A percentile compares a stretch with the other conserved stretches of the same genome.
phyloP scores from a whole-genome alignment of 208 protist genomes.

The Trypanosoma rangeli region DNA sequence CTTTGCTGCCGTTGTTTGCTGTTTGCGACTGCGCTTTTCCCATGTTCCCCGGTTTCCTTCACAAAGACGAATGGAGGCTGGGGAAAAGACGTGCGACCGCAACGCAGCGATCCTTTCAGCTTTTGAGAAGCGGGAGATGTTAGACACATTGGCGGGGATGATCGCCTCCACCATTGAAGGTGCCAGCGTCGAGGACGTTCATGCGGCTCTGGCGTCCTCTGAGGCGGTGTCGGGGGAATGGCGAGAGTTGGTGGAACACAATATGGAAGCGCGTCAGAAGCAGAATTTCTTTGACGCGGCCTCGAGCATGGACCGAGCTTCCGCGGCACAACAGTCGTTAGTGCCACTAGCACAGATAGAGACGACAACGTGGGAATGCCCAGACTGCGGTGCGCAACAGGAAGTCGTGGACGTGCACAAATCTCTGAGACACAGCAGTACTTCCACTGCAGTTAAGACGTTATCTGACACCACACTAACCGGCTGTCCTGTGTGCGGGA shows the following conservation, averaged over 20 bases:
- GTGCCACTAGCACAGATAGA: neutral
- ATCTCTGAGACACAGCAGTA: slow-evolving; percentile 33
- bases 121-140: slow-evolving; percentile 7
- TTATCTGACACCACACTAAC: slow-evolving; percentile 2
- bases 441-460: slow-evolving; percentile 7
- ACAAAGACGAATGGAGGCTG: neutral
- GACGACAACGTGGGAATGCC: slow-evolving; percentile 41
- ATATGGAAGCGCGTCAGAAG: slow-evolving; percentile 16
- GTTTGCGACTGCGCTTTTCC: neutral
- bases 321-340: neutral
- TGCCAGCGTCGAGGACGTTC: slow-evolving; percentile 38
- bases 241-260: slow-evolving; percentile 35
- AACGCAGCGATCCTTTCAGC: neutral
- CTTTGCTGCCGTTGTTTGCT: neutral
- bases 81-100: neutral
- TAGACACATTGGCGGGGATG: slow-evolving; percentile 52
- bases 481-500: slow-evolving; percentile 6
- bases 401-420: slow-evolving; percentile 34
- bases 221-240: slow-evolving; percentile 24
- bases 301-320: neutral
- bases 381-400: slow-evolving; percentile 39
- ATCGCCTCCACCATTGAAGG: slow-evolving; percentile 61
- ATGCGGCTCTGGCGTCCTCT: slow-evolving; percentile 27
- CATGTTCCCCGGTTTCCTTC: neutral
- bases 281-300: neutral